A percentile compares a stretch with the other conserved stretches of the same genome.
Evolutionary conservation across 2,329 filamentous ascomycete species (phyloP).

Genomic region (Trichoderma citrinoviride): DNA sequence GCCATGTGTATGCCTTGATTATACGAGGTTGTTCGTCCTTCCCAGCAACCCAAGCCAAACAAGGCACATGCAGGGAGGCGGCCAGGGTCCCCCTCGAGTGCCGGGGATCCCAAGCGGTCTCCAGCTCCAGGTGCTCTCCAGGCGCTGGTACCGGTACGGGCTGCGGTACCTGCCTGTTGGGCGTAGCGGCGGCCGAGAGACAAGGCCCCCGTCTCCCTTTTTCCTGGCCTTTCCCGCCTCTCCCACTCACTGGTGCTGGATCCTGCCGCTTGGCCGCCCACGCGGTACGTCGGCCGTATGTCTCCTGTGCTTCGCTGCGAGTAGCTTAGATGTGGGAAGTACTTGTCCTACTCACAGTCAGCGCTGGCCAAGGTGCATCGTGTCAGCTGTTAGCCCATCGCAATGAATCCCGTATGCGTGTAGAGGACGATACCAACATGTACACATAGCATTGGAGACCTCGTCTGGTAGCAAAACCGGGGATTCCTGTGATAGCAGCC

Average conservation of each 20-base stretch:
- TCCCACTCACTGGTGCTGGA: neutral
- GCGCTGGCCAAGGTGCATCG: neutral
- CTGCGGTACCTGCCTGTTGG: neutral
- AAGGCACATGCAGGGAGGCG: constrained; percentile 17
- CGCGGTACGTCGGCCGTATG: neutral
- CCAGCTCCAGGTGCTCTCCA: neutral
- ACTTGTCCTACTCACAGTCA: neutral
- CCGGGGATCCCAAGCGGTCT: neutral
- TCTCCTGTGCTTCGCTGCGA: neutral
- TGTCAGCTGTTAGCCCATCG: neutral
- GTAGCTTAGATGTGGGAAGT: neutral
- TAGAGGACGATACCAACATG: neutral
- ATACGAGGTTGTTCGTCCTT: neutral
- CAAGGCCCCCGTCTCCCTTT: neutral
- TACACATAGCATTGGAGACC: too few relatives aligned
- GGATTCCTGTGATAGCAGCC: neutral
- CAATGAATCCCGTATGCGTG: neutral
- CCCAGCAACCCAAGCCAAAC: constrained; percentile 13
- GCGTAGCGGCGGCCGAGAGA: neutral
- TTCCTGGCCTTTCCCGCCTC: too few relatives aligned
- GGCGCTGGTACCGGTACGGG: neutral
- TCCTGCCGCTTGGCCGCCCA: neutral
- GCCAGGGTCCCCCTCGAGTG: constrained; percentile 10
- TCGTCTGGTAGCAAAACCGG: too few relatives aligned
- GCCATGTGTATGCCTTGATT: neutral